Evolutionary conservation across 768 basidiomycete genomes (phyloP).

Genomic region (Amanita brunnescens): DNA sequence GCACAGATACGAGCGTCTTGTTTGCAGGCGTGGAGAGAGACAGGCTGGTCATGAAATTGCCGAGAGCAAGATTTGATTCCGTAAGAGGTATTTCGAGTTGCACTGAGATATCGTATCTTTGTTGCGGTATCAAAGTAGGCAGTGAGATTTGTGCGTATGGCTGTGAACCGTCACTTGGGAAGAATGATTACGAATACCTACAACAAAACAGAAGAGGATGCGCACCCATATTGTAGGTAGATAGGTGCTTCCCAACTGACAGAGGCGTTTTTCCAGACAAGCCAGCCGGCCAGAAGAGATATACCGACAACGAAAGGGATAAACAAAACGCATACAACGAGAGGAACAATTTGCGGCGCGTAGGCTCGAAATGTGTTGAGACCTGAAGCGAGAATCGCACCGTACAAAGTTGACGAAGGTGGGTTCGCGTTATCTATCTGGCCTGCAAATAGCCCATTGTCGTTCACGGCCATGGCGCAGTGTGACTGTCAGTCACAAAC

Average conservation of each 20-base stretch:
- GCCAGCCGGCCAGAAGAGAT: slow-evolving; percentile 59
- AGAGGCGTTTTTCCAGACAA: slow-evolving; percentile 68
- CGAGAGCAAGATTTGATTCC: slow-evolving; percentile 61
- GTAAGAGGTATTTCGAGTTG: slow-evolving; percentile 57
- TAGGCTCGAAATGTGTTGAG: slow-evolving; percentile 37
- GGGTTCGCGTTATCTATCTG: background rate
- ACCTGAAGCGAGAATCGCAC: slow-evolving; percentile 13
- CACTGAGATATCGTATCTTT: slow-evolving; percentile 70
- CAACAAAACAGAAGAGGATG: slow-evolving; percentile 1
- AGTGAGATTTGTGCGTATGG: slow-evolving; percentile 57
- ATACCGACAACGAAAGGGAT: slow-evolving; percentile 54
- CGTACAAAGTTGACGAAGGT: slow-evolving; percentile 10
- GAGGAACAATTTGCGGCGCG: slow-evolving; percentile 57
- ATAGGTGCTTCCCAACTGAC: slow-evolving; percentile 62
- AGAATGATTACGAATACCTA: slow-evolving; percentile 6
- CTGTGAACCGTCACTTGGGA: slow-evolving; percentile 45
- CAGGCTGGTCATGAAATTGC: slow-evolving; percentile 78
- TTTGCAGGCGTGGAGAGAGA: slow-evolving; percentile 52
- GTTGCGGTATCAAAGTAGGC: slow-evolving; percentile 43
- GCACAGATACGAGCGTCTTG: slow-evolving; percentile 49
- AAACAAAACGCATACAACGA: slow-evolving; percentile 49
- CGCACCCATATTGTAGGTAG: slow-evolving; percentile 77
- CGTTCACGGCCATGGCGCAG: background rate
- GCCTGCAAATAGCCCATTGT: background rate
- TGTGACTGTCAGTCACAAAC: background rate